Evolutionary conservation across 352 stramenopile genomes (phyloP).

Genomic region (Globisporangium rhizosaccharum): DNA sequence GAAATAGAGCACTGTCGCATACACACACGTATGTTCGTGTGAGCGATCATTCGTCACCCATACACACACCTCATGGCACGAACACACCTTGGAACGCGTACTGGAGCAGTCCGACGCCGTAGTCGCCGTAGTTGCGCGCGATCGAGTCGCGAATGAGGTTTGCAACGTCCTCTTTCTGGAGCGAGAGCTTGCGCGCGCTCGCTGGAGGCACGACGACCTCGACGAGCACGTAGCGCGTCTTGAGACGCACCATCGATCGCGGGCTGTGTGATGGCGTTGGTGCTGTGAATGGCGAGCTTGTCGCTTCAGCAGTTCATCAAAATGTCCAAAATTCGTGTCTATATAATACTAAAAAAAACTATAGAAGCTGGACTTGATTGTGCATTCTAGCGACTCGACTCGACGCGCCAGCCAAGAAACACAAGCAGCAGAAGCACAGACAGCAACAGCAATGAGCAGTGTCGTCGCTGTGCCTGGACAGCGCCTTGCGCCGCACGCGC

Average conservation of each 20-base stretch:
- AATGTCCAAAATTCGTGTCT: too few species aligned
- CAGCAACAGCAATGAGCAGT: constrained; percentile 17
- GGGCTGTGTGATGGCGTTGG: neutral
- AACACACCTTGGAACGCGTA: constrained; percentile 72
- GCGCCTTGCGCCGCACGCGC: constrained; percentile 30
- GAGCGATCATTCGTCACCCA: neutral
- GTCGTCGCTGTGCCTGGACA: constrained; percentile 49
- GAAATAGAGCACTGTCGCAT: constrained; percentile 52
- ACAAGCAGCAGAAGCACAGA: constrained; percentile 10
- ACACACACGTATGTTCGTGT: neutral
- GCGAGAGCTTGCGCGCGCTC: constrained; percentile 31
- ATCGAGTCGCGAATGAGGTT: constrained; percentile 58
- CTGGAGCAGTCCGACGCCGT: constrained; percentile 54
- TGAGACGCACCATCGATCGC: constrained; percentile 60
- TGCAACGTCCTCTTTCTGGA: constrained; percentile 61
- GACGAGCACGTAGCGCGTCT: constrained; percentile 70
- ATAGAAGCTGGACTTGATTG: too few species aligned
- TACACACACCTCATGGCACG: neutral
- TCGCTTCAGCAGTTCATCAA: too few species aligned
- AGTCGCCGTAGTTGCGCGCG: constrained; percentile 62
- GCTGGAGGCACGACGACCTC: constrained; percentile 30
- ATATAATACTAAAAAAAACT: too few species aligned
- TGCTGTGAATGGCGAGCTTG: neutral
- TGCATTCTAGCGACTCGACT: too few species aligned
- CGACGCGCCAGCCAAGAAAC: neutral